Percentiles rank a stretch among this genome's conserved stretches.
Evolutionary conservation across 2,329 filamentous ascomycete genomes (phyloP).

Genomic region (Microthyrium microscopicum): DNA sequence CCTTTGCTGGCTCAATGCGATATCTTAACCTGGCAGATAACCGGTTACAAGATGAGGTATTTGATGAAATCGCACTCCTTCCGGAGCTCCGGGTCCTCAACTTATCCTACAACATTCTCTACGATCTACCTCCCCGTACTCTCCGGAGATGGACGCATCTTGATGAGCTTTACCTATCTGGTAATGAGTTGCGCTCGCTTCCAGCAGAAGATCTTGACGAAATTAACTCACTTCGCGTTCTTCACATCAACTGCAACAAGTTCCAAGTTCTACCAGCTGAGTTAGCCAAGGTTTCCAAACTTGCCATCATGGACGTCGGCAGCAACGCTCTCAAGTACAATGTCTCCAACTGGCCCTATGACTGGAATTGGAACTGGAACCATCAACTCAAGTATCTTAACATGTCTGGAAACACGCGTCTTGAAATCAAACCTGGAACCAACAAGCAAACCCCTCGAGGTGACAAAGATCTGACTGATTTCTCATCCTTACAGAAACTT

Average conservation of each 20-base stretch:
- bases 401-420: constrained; percentile 84
- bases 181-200: constrained; percentile 80
- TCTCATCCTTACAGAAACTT: constrained; percentile 67
- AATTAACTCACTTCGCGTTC: constrained; percentile 66
- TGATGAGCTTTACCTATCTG: constrained; percentile 82
- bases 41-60: constrained; percentile 82
- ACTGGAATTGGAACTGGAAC: constrained; percentile 99
- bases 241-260: constrained; percentile 95
- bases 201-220: constrained; percentile 91
- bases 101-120: constrained; percentile 85
- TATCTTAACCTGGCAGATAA: constrained; percentile 88
- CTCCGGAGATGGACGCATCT: constrained; percentile 82
- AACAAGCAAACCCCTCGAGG: constrained; percentile 32
- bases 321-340: constrained; percentile 97
- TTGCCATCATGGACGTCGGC: constrained; percentile 83
- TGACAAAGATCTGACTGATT: constrained; percentile 69
- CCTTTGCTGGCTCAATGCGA: constrained; percentile 72
- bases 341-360: constrained; percentile 95
- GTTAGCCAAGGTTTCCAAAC: constrained; percentile 80
- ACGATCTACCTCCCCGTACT: constrained; percentile 76
- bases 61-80: constrained; percentile 73
- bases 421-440: constrained; percentile 66
- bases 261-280: constrained; percentile 94
- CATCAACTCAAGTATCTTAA: constrained; percentile 90
- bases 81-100: constrained; percentile 78